These are phyloP conservation scores for Pestalotiopsis sp. DNA, from an alignment of 2,329 filamentous ascomycete genomes.

Conservation along the genomic window DNA sequence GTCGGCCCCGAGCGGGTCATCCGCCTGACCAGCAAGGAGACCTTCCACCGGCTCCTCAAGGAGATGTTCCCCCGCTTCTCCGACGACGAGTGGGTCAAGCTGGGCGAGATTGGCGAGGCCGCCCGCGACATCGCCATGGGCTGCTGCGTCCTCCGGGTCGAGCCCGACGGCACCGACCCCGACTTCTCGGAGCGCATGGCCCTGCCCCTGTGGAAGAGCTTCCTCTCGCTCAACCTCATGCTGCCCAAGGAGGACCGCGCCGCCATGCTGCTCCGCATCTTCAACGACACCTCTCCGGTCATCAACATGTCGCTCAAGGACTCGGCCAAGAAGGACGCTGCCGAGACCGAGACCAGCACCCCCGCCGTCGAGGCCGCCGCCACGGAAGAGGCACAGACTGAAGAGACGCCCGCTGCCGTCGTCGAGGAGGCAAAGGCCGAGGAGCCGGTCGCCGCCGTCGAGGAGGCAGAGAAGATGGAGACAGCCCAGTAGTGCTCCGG, in stretches of 20 bases:
- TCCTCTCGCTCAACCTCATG: constrained; percentile 94
- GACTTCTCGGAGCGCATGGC: constrained; percentile 78
- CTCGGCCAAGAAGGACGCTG: constrained; percentile 41
- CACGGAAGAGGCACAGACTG: background rate
- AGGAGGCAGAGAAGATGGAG: constrained; percentile 15
- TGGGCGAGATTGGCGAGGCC: constrained; percentile 86
- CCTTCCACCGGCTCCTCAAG: constrained; percentile 78
- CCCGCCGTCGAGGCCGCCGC: background rate
- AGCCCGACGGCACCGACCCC: constrained; percentile 67
- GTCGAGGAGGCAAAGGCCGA: constrained; percentile 30
- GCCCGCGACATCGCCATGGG: constrained; percentile 83
- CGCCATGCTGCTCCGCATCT: constrained; percentile 89
- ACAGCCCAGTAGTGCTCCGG: background rate
- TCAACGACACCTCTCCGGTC: constrained; percentile 84
- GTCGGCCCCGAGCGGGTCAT: constrained; percentile 79
- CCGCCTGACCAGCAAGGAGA: constrained; percentile 74
- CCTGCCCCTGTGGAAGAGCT: constrained; percentile 90
- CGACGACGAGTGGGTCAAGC: constrained; percentile 71
- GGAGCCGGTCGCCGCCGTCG: constrained; percentile 18
- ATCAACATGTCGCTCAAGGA: constrained; percentile 69
- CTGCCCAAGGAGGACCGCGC: constrained; percentile 94
- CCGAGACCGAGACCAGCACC: constrained; percentile 29
- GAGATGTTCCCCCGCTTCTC: constrained; percentile 96
- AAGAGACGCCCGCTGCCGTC: background rate
- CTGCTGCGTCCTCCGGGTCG: constrained; percentile 86